Percentiles rank a stretch among this genome's conserved stretches.
phyloP scores from a whole-genome alignment of 2,329 filamentous ascomycete species.

The Meredithiella fracta region DNA sequence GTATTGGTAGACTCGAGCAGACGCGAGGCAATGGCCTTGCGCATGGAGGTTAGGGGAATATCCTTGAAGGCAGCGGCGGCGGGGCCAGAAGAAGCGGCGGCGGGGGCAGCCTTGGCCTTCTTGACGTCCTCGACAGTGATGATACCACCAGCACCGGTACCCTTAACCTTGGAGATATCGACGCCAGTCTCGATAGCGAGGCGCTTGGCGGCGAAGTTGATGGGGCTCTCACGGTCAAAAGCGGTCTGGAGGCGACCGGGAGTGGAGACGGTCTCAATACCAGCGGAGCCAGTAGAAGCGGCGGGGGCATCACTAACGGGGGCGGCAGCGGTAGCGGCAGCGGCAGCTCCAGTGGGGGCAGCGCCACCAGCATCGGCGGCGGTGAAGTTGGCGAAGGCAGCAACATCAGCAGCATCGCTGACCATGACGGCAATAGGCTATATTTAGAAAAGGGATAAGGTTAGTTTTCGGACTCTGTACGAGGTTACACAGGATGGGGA shows the following conservation, averaged over 20 bases:
- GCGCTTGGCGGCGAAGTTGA: constrained; percentile 57
- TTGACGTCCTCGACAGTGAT: constrained; percentile 89
- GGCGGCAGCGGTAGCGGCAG: constrained; percentile 44
- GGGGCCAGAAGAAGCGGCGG: constrained; percentile 33
- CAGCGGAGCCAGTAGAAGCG: constrained; percentile 23
- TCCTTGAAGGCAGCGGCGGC: constrained; percentile 63
- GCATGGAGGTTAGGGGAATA: constrained; percentile 74
- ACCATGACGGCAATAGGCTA: constrained; percentile 93
- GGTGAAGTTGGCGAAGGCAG: constrained; percentile 77
- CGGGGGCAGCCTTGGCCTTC: constrained; percentile 51
- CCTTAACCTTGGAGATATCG: constrained; percentile 63
- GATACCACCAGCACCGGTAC: constrained; percentile 67
- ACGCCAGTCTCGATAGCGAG: constrained; percentile 76
- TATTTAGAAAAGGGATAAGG: constrained; percentile 10
- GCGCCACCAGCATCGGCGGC: constrained; percentile 69
- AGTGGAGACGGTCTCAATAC: constrained; percentile 53
- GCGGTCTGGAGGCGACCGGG: constrained; percentile 66
- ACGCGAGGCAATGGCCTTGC: constrained; percentile 89
- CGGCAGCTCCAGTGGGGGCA: constrained; percentile 45
- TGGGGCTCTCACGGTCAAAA: constrained; percentile 66
- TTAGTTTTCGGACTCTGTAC: constrained; percentile 2
- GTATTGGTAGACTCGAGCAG: constrained; percentile 77
- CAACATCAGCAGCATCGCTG: constrained; percentile 75
- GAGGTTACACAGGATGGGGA: not conserved
- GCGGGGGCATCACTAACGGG: constrained; percentile 37